phyloP scores from a whole-genome alignment of 2,329 filamentous ascomycete genomes.

The Penicillium vulpinum region DNA sequence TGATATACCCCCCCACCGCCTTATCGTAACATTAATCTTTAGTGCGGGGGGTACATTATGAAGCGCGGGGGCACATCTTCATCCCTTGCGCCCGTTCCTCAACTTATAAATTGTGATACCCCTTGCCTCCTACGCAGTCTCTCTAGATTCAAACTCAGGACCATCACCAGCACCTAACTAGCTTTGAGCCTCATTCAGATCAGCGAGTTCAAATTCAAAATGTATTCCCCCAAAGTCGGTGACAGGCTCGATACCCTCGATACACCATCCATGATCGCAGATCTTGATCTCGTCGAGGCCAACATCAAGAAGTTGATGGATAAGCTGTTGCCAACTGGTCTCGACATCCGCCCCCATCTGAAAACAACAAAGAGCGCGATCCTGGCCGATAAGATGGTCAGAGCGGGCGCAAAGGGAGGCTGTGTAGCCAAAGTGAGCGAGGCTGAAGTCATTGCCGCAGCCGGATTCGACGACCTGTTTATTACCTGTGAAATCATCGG shows the following conservation, averaged over 20 bases:
- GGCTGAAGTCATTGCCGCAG: conserved; percentile 45
- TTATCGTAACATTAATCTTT: too few relatives aligned
- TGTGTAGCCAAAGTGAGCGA: conserved; percentile 56
- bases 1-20: too few relatives aligned
- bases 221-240: conserved; percentile 48
- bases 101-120: not conserved
- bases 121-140: not conserved
- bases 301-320: conserved; percentile 53
- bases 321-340: conserved; percentile 48
- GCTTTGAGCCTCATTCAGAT: not conserved
- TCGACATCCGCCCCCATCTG: conserved; percentile 53
- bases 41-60: conserved; percentile 1
- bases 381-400: conserved; percentile 47
- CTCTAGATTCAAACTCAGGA: not conserved
- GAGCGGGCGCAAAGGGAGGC: conserved; percentile 52
- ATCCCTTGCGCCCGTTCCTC: not conserved
- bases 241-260: conserved; percentile 49
- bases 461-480: conserved; percentile 52
- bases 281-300: conserved; percentile 53
- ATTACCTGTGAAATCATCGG: conserved; percentile 56
- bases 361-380: conserved; percentile 55
- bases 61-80: not conserved
- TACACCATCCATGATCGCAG: conserved; percentile 58
- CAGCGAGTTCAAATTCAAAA: conserved; percentile 8
- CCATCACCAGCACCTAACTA: not conserved